Evolutionary conservation across 495 filamentous ascomycete species (phyloP).

Genomic region (Trypethelium eluteriae): DNA sequence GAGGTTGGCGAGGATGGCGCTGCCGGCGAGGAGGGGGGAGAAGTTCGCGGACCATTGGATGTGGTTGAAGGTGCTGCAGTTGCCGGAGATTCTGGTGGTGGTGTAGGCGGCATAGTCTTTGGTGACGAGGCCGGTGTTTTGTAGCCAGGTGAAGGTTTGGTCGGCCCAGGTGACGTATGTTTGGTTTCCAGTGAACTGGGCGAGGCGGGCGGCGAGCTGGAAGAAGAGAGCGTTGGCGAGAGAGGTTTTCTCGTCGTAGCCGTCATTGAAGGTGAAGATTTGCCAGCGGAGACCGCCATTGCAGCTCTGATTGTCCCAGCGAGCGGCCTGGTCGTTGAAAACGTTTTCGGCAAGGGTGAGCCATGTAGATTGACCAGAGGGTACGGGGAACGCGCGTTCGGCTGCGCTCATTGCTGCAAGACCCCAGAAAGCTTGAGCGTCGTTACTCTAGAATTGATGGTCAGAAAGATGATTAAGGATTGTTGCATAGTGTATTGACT

Average conservation of each 20-base stretch:
- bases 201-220: slow-evolving; percentile 68
- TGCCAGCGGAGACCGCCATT: slow-evolving; percentile 59
- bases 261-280: slow-evolving; percentile 70
- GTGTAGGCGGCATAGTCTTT: slow-evolving; percentile 56
- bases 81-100: slow-evolving; percentile 48
- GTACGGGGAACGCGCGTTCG: slow-evolving; percentile 26
- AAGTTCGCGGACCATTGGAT: slow-evolving; percentile 21
- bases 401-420: slow-evolving; percentile 32
- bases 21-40: slow-evolving; percentile 18
- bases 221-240: slow-evolving; percentile 77
- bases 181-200: slow-evolving; percentile 65
- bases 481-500: neutral
- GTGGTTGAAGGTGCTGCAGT: slow-evolving; percentile 44
- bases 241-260: slow-evolving; percentile 75
- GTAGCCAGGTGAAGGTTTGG: slow-evolving; percentile 67
- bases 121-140: slow-evolving; percentile 54
- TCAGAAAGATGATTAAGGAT: neutral
- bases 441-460: slow-evolving; percentile 23
- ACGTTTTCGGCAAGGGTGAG: slow-evolving; percentile 27
- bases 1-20: slow-evolving; percentile 27
- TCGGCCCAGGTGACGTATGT: slow-evolving; percentile 73
- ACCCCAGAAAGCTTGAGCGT: slow-evolving; percentile 34
- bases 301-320: slow-evolving; percentile 47
- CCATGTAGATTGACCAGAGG: slow-evolving; percentile 25
- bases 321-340: slow-evolving; percentile 31